These are phyloP conservation scores for Pythium utonaiense DNA, from an alignment of 352 stramenopile species.

Conservation along the genomic window DNA sequence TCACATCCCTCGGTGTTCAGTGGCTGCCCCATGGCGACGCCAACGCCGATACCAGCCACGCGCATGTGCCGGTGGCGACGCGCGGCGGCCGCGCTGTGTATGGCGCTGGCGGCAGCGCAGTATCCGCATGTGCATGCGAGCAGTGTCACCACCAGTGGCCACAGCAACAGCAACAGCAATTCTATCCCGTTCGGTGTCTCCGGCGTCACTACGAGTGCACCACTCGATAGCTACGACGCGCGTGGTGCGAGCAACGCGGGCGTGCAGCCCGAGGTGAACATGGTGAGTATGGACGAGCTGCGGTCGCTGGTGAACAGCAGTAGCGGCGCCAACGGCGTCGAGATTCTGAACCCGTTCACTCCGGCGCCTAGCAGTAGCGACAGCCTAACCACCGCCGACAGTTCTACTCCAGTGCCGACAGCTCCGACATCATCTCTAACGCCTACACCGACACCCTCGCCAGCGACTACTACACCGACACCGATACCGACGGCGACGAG, in stretches of 20 bases:
- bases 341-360: not conserved
- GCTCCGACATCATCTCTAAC: not conserved
- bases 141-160: not conserved
- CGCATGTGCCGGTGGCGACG: not conserved
- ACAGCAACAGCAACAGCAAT: not conserved
- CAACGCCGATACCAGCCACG: not conserved
- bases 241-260: not conserved
- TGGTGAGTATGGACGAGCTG: not conserved
- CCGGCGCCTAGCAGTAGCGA: not conserved
- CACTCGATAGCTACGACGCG: not conserved
- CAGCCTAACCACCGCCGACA: not conserved
- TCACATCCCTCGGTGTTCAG: not conserved
- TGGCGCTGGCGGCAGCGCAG: not conserved
- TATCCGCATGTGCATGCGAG: not conserved
- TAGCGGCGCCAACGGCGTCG: not conserved
- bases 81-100: not conserved
- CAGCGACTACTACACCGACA: not conserved
- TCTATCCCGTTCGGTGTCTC: not conserved
- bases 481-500: not conserved
- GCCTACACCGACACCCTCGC: not conserved
- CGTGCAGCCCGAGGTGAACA: slow-evolving; percentile 2
- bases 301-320: not conserved
- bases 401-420: not conserved
- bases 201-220: not conserved
- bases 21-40: not conserved